Percentiles rank a stretch among this genome's conserved stretches.
Evolutionary conservation across 371 early-diverging fungal genomes (phyloP).

Genomic region (Apophysomyces variabilis): DNA sequence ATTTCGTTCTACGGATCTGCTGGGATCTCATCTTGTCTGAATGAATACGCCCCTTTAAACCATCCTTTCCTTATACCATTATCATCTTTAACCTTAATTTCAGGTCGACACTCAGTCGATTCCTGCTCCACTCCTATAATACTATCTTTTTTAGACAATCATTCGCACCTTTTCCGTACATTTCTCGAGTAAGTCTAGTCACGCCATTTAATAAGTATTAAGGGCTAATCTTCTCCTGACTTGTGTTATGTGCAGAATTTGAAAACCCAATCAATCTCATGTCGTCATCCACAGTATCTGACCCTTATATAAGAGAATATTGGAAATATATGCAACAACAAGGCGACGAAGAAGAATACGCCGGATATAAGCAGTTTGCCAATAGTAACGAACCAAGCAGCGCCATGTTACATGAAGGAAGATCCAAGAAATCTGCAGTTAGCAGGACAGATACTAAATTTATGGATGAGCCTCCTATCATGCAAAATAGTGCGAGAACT

Average conservation of each 20-base stretch:
- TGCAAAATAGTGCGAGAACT: constrained; percentile 1
- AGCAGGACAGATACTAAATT: constrained; percentile 22
- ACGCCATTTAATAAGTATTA: not conserved
- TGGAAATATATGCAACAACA: constrained; percentile 52
- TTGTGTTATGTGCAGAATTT: constrained; percentile 1
- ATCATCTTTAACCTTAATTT: not conserved
- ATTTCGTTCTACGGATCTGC: not conserved
- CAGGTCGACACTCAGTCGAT: constrained; percentile 1
- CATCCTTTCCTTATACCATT: not conserved
- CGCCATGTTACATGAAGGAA: constrained; percentile 1
- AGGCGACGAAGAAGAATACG: constrained; percentile 18
- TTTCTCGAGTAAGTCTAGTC: not conserved
- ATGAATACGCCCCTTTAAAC: constrained; percentile 6
- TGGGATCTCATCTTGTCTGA: constrained; percentile 3
- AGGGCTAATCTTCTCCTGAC: constrained; percentile 4
- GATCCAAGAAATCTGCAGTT: constrained; percentile 25
- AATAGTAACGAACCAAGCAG: constrained; percentile 1
- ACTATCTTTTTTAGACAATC: not conserved
- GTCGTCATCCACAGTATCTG: constrained; percentile 51
- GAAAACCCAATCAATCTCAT: constrained; percentile 18
- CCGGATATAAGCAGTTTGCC: constrained; percentile 3
- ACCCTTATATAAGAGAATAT: constrained; percentile 41
- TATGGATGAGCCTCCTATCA: constrained; percentile 10
- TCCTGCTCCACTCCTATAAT: not conserved
- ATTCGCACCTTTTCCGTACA: not conserved